Evolutionary conservation across 2,329 filamentous ascomycete genomes (phyloP), one percentile per base, ranked within the genome.

Genomic region (Hymenoscyphus scutula): DNA sequence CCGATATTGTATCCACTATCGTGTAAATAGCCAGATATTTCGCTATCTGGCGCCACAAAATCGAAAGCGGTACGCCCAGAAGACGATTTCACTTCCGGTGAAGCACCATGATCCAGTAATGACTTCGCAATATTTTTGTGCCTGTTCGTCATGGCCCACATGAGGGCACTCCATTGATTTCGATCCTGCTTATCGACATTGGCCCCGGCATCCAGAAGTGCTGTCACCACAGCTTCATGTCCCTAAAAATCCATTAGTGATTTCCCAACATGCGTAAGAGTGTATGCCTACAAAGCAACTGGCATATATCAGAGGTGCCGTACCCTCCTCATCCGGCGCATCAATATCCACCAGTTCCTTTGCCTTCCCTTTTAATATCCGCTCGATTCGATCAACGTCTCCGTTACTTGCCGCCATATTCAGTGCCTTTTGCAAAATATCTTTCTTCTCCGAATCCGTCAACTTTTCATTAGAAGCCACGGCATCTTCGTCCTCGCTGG

Each of bases 91-190:
- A 96, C 90, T 71, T 98, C 94, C 2, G 93, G 89, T n/a, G 93
- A 97, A 23, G 95, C 95, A 17, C 93, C 93, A 71, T 95, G 91
- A 74, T 99, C 94, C 37, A 99, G 84, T 17, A 99, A 80, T 11
- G 92, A 82, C 77, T 98, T 98, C 38, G 94, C 93, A 69, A 99
- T 99, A 56, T 88, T 88, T 77, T 98, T 98, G 77, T 99, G 95
- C 62, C 93, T 82, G 76, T 99, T 99, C 61, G 95, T 99, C 91
- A 98, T 98, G 57, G 95, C 94, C 95, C 95, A 99, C 93, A 99
- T 99, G 65, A 99, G 82, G 15, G 95, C 91, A 72, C 91, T 98
- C 95, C 95, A 99, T 73, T 96, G 89, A 74, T 98, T 98, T 66
- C 89, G 90, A 74, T 99, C 95, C 76, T 98, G 94, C 71, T 89